Conservation (phyloP, 345 rosid species). For the Nephelium lappaceum region DNA sequence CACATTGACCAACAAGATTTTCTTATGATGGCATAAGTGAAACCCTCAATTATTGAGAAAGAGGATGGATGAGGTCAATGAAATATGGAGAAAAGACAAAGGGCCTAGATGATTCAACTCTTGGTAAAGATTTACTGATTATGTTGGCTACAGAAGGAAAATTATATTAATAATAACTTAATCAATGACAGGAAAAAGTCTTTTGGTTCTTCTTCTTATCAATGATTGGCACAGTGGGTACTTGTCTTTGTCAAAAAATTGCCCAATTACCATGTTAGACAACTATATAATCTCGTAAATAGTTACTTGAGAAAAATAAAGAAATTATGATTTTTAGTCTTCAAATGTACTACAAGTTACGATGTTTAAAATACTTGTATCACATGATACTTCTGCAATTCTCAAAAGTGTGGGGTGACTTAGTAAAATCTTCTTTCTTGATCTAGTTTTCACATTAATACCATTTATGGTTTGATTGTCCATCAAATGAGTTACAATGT, state of each 20-base stretch:
- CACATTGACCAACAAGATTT: neutral
- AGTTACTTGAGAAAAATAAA: neutral
- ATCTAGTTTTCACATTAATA: neutral
- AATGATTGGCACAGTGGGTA: neutral
- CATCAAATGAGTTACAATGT: neutral
- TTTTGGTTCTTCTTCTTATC: neutral
- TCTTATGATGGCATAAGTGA: neutral
- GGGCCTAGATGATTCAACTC: neutral
- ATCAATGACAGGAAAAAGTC: neutral
- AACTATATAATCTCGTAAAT: neutral
- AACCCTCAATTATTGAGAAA: neutral
- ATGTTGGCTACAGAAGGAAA: neutral
- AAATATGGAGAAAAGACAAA: neutral
- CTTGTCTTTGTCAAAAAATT: neutral
- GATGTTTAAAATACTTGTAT: neutral
- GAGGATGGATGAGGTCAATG: neutral
- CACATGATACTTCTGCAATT: neutral
- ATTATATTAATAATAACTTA: neutral
- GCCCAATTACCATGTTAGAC: neutral
- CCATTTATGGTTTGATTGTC: constrained; percentile 17
- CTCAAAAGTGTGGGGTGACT: neutral
- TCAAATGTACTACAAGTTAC: too few relatives aligned
- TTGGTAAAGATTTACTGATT: neutral
- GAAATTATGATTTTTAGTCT: neutral
- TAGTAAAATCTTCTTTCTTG: neutral